These are phyloP conservation scores for Ophiosphaerella korrae DNA, from an alignment of 2,329 filamentous ascomycete species.

Conservation along the genomic window DNA sequence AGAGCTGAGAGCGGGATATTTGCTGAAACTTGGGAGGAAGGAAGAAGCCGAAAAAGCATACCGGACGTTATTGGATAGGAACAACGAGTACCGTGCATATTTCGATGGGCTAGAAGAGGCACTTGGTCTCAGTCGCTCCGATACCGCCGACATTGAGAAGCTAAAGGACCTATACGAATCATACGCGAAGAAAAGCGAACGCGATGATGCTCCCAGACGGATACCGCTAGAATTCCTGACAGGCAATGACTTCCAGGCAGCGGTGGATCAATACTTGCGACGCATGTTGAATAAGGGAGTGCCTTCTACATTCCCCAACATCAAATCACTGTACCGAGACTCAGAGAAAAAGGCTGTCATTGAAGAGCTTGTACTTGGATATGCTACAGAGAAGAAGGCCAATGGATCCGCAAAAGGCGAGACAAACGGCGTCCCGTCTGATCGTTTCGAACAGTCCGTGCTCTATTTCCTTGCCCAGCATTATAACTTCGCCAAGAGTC, in stretches of 20 bases:
- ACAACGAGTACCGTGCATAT: slow-evolving; percentile 84
- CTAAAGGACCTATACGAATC: slow-evolving; percentile 79
- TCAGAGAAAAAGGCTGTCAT: slow-evolving; percentile 77
- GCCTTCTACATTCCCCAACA: slow-evolving; percentile 93
- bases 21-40: slow-evolving; percentile 75
- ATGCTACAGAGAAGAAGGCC: slow-evolving; percentile 65
- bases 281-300: slow-evolving; percentile 90
- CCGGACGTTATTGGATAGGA: slow-evolving; percentile 78
- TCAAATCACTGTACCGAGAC: slow-evolving; percentile 90
- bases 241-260: slow-evolving; percentile 79
- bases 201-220: slow-evolving; percentile 82
- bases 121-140: slow-evolving; percentile 66
- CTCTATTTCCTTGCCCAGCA: slow-evolving; percentile 96
- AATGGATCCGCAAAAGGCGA: slow-evolving; percentile 57
- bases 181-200: slow-evolving; percentile 79
- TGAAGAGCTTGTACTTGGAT: slow-evolving; percentile 76
- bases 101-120: slow-evolving; percentile 77
- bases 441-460: slow-evolving; percentile 73
- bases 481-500: slow-evolving; percentile 90
- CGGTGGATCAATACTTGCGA: slow-evolving; percentile 78
- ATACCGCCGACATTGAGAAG: slow-evolving; percentile 69
- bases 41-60: slow-evolving; percentile 84
- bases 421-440: slow-evolving; percentile 59
- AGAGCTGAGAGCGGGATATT: slow-evolving; percentile 84
- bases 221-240: slow-evolving; percentile 85